Base-by-base conservation (phyloP, 2,329 filamentous ascomycete genomes). In the Sclerotinia trifoliorum region DNA sequence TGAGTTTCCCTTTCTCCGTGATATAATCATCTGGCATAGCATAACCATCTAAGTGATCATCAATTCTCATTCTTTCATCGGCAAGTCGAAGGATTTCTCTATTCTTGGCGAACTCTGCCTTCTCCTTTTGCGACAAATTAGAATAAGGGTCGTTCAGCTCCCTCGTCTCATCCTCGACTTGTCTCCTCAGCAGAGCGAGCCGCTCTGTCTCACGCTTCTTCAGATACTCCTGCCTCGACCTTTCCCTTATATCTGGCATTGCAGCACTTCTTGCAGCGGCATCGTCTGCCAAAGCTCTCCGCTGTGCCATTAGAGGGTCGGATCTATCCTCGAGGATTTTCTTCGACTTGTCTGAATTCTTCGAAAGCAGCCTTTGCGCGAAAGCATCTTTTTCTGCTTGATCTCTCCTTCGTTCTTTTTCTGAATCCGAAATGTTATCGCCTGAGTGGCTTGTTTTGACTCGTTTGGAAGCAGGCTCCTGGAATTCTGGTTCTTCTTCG, bases 21-120 rank as follows among this genome's bases (percentile, higher is more conserved):
- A 97, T 94, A 77, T 97, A 97, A 78, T 97, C 93, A 72, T 97
- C 94, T 0, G 94, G 95, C 81, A 99, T 89, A 72, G 90, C 86
- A 80, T 98, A 99, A 2, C 94, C 94, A 80, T 97, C 94, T 26
- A 90, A 86, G 78, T 97, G 89, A 73, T 98, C 94, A 77, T 98
- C 94, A 71, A 99, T 96, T 55, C 87, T 86, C 67, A 94, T 82
- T 29, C 94, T 86, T 78, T 96, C 93, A 79, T 97, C 92, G 15
- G 65, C 92, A 54, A 97, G 83, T 48, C 89, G 85, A 54, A 97
- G 80, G 35, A 94, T 84, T 79, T 98, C 92, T 57, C 92, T 83
- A 76, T 98, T 98, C 76, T 92, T 90, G 3, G 90, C 90, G 78
- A 99, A 98, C 71, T 97, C 92, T 26, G 65, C 57, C 39, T 67